Base-by-base conservation (phyloP, 2,329 filamentous ascomycete genomes). In the Aspergillus pseudoviridinutans region DNA sequence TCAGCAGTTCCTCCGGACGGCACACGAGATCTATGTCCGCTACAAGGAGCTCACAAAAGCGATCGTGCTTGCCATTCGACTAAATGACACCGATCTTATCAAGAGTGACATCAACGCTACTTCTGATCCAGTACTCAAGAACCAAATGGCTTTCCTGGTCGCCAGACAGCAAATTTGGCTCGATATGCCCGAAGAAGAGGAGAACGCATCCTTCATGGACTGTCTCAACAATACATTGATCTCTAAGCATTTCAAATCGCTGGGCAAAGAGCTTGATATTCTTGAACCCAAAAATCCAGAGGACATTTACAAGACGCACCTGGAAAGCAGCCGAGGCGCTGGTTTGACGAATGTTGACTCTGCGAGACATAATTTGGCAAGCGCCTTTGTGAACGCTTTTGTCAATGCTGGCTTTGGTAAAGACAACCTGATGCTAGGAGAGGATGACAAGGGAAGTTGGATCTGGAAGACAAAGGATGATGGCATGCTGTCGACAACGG, bases 401-500 rank as follows among this genome's bases (percentile, higher is more conserved):
- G 92, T 94, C 61, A 99, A 99, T 66, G 92, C 94, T 54, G 94
- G 94, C 32, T 99, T 92, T 67, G 90, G 92, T 47, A 90, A 92
- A 57, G 94, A 99, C 76, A 97, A 97, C 82, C 89, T 99, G 85
- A 97, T 99, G 93, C 81, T 97, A 57, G 88, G 91, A 46, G 89
- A 94, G 22, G 88, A 90, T 58, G 88, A 92, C 62, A 95, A 96
- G 79, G 87, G 89, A 67, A 90, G 89, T 62, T 99, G 94, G 93
- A 91, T 99, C 4, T 99, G 92, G 91, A 99, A 97, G 81, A 97
- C 95, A 22, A 99, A 99, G 78, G 92, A 95, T 46, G 92, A 97
- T 69, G 94, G 94, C 62, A 96, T 96, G 92, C 84, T 96, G 76
- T 97, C 94, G 1, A 97, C 93, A 0, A 90, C 95, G 42, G 95